Base-by-base conservation (phyloP, 768 basidiomycete species). In the Tubosaeta sp. region DNA sequence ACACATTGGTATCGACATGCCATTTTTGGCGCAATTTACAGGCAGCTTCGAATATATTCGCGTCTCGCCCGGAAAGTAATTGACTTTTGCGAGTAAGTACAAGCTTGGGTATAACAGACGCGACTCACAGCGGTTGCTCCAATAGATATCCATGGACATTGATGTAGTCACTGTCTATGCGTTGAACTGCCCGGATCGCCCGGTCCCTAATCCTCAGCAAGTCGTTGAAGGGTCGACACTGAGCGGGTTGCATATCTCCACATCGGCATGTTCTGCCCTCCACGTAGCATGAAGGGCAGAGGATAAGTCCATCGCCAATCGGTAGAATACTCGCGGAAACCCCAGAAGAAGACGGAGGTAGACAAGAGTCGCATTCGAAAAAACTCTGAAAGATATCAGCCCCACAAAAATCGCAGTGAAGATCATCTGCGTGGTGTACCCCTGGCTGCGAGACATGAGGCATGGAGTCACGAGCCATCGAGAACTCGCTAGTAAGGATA, bases 381-480 rank as follows among this genome's bases (percentile, higher is more conserved):
- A 84, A 91, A 54, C 85, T 84, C 57, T 89, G 84, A 58, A 91
- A 92, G 53, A 93, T 79, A 60, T 93, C 91, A 3, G 79, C 80
- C 16, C 82, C 84, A 59, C 91, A 93, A 63, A 89, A 91, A 63
- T 92, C 89, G 61, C 91, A 92, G 8, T 60, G 71, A 33, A 79
- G 72, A 16, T 73, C 38, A 46, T 68, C 70, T 6, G 48, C 39
- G 27, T 65, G 57, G 31, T 34, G 33, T 17, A 37, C 16, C 48
- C 42, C 56, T 50, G 63, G 51, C 43, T 62, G 62, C 25, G 68
- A 67, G 16, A 70, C 58, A 50, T 71, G 68, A 16, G 60, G 58
- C 63, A 69, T 58, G 11, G 60, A 58, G 17, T 55, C 48, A 29
- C 72, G 51, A 72, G 50, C 73, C 66, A 45, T 74, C 71, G 58